Evolutionary conservation across 202 grass and related monocot genomes (phyloP).

Genomic region (Setaria italica): DNA sequence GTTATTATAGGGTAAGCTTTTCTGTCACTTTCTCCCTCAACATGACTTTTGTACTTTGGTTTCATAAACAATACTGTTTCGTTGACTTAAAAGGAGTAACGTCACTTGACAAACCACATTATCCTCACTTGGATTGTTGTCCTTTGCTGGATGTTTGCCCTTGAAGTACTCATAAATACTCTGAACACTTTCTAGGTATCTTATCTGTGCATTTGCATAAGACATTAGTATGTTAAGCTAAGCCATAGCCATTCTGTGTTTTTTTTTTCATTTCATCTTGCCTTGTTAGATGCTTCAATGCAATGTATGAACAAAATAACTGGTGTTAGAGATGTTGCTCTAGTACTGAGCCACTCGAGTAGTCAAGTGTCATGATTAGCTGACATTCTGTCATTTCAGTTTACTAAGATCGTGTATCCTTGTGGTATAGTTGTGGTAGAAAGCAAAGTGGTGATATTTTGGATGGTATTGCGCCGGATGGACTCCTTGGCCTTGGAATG

Average conservation of each 20-base stretch:
- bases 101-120: slow-evolving; percentile 8
- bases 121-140: neutral
- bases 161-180: neutral
- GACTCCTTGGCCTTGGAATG: slow-evolving; percentile 94
- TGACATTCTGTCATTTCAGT: slow-evolving; percentile 25
- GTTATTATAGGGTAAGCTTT: slow-evolving; percentile 84
- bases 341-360: neutral
- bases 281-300: neutral
- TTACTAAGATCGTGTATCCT: slow-evolving; percentile 25
- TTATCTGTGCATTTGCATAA: neutral
- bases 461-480: slow-evolving; percentile 95
- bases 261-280: neutral
- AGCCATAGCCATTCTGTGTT: neutral
- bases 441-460: slow-evolving; percentile 93
- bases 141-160: slow-evolving; percentile 2
- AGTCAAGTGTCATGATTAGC: slow-evolving; percentile 22
- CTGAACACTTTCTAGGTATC: neutral
- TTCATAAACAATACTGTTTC: neutral
- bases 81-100: neutral
- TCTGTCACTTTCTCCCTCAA: neutral
- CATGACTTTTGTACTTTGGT: slow-evolving; percentile 3
- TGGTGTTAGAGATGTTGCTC: neutral
- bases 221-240: slow-evolving; percentile 13
- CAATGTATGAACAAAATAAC: slow-evolving; percentile 6
- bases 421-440: slow-evolving; percentile 79